Evolutionary conservation across 306 rosid genomes (phyloP).

Genomic region (Herpetospermum pedunculosum): DNA sequence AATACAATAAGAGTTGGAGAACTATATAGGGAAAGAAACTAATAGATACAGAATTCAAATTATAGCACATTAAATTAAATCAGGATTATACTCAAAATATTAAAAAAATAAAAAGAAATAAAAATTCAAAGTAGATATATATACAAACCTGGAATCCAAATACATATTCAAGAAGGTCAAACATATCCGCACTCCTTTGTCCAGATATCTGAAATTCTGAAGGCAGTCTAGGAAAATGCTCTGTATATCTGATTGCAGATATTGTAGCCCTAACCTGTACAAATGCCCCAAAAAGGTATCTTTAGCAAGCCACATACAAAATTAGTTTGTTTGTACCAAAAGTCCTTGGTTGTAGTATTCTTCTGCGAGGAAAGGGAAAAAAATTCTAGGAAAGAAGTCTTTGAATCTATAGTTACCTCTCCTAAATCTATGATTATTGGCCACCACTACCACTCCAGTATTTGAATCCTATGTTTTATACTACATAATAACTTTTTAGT

Average conservation of each 20-base stretch:
- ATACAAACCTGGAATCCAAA: conserved; percentile 90
- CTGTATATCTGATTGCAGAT: conserved; percentile 66
- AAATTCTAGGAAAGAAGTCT: neutral
- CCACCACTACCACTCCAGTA: neutral
- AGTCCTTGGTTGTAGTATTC: neutral
- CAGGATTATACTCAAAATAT: neutral
- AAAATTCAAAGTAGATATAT: neutral
- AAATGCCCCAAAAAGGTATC: conserved; percentile 19
- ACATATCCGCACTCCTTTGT: conserved; percentile 76
- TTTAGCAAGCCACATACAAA: neutral
- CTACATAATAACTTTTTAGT: neutral
- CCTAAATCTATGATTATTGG: neutral
- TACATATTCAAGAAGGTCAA: conserved; percentile 76
- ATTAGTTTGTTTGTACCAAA: neutral
- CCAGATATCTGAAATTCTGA: conserved; percentile 50
- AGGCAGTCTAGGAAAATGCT: conserved; percentile 77
- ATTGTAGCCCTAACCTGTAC: conserved; percentile 75
- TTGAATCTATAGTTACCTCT: neutral
- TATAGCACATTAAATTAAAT: neutral
- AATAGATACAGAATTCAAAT: neutral
- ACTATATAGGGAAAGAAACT: neutral
- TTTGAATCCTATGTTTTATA: neutral
- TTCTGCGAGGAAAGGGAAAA: neutral
- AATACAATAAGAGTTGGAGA: neutral
- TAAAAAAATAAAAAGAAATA: neutral